phyloP scores from a whole-genome alignment of 176 grass and related monocot species.

The Cymbopogon citratus region DNA sequence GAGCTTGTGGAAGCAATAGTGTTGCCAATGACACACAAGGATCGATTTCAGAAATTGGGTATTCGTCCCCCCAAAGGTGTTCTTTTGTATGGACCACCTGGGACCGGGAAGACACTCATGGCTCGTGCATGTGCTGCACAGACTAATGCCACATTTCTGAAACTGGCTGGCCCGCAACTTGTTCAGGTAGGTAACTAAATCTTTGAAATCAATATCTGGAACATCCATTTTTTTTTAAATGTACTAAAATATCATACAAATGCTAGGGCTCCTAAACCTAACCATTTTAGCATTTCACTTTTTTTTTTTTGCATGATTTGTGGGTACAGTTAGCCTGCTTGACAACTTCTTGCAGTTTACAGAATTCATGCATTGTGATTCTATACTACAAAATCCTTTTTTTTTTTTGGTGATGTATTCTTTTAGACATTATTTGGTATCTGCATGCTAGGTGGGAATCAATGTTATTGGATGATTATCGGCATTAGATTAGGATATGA shows the following conservation, averaged over 20 bases:
- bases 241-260: not conserved
- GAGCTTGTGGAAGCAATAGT: constrained; percentile 91
- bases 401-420: not conserved
- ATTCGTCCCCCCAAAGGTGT: constrained; percentile 90
- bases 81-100: constrained; percentile 91
- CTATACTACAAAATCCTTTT: not conserved
- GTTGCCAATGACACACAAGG: constrained; percentile 87
- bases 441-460: not conserved
- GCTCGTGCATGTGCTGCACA: constrained; percentile 91
- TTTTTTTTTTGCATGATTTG: not conserved
- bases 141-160: constrained; percentile 90
- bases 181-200: constrained; percentile 53
- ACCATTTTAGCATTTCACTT: not conserved
- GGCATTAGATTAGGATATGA: not conserved
- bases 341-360: not conserved
- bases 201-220: not conserved
- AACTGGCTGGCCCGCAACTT: constrained; percentile 82
- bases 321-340: not conserved
- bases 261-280: not conserved
- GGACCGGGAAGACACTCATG: constrained; percentile 95
- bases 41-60: constrained; percentile 83
- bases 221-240: not conserved
- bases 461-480: not conserved
- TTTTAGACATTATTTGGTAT: not conserved
- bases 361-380: not conserved